Evolutionary conservation across 164 flowering plant genomes (phyloP), one percentile per base, ranked within the genome.

Genomic region (Platanus orientalis): DNA sequence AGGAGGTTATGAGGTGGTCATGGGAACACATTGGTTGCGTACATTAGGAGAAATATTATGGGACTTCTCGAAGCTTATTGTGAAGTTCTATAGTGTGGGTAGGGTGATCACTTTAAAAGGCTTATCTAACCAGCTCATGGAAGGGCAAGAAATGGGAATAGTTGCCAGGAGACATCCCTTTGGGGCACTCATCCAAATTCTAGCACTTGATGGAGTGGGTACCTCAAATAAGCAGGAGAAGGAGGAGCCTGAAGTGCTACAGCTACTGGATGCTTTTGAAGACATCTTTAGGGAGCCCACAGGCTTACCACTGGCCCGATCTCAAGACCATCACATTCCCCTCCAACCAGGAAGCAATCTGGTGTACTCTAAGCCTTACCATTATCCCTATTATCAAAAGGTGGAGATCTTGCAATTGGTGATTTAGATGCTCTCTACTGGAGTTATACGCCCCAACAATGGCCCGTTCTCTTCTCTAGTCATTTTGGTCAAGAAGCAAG

Each of bases 401-500:
- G 12, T 7, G 9, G 58, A 55, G 34, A 55, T 55, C 20, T 34
- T 26, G 19, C 14, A 17, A 30, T 4, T 26, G 0, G 32, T 27
- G 4, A 27, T 6, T 3, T 34, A 55, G 58, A 26, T 55, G 32
- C 58, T 55, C 4, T 6, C 24, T 0, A 0, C 0, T 2, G 58
- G 58, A 26, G 19, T 55, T 5, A 9, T 55, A 4, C 39, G 17
- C 14, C n/a, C 58, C 13, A 26, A 34, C 13, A 26, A 6, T 9
- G 26, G 58, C 0, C 58, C 58, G 6, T 55, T 26, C 39, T 55
- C 58, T 12, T 55, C 58, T 27, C 58, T 19, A 17, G 39, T 55
- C 16, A 16, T 55, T 14, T 17, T 26, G 7, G 36, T 55, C 16
- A 24, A 27, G 32, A 55, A 55, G 36, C 24, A 55, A 26, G 58